These are phyloP conservation scores for Neodidymelliopsis sp. DNA, from an alignment of 2,329 filamentous ascomycete species.

Conservation along the genomic window DNA sequence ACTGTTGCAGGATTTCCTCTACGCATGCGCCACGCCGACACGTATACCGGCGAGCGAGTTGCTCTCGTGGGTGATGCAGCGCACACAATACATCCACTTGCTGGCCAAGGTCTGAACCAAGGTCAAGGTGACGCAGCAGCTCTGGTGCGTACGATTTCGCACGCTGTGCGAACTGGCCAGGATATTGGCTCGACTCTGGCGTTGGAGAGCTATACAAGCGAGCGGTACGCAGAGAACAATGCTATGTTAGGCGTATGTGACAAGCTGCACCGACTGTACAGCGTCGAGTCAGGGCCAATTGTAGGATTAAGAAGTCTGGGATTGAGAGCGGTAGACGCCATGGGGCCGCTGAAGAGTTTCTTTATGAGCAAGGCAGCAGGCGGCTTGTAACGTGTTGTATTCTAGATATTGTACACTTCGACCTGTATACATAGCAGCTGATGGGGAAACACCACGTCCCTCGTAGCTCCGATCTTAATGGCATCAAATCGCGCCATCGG, in stretches of 20 bases:
- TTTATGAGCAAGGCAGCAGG: constrained; percentile 75
- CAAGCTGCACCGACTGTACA: constrained; percentile 91
- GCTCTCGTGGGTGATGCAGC: constrained; percentile 94
- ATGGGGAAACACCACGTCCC: background rate
- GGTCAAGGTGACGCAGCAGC: constrained; percentile 88
- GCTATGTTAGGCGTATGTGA: constrained; percentile 81
- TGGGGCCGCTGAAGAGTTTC: constrained; percentile 80
- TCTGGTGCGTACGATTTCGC: constrained; percentile 75
- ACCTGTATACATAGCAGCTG: constrained; percentile 19
- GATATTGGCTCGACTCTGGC: constrained; percentile 82
- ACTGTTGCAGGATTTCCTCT: constrained; percentile 90
- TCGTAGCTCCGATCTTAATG: constrained; percentile 1
- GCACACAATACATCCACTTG: constrained; percentile 92
- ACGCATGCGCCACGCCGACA: constrained; percentile 90
- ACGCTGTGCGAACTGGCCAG: constrained; percentile 81
- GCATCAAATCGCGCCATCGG: constrained; percentile 26
- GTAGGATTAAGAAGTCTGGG: constrained; percentile 82
- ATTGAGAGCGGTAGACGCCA: constrained; percentile 74
- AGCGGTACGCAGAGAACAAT: constrained; percentile 83
- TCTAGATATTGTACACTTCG: constrained; percentile 12
- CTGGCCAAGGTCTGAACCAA: constrained; percentile 92
- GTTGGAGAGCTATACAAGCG: constrained; percentile 80
- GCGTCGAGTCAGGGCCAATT: constrained; percentile 78
- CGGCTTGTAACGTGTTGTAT: constrained; percentile 29
- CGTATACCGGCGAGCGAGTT: constrained; percentile 88